phyloP scores from a whole-genome alignment of 2,329 filamentous ascomycete genomes.

The Lecanosticta acicola region DNA sequence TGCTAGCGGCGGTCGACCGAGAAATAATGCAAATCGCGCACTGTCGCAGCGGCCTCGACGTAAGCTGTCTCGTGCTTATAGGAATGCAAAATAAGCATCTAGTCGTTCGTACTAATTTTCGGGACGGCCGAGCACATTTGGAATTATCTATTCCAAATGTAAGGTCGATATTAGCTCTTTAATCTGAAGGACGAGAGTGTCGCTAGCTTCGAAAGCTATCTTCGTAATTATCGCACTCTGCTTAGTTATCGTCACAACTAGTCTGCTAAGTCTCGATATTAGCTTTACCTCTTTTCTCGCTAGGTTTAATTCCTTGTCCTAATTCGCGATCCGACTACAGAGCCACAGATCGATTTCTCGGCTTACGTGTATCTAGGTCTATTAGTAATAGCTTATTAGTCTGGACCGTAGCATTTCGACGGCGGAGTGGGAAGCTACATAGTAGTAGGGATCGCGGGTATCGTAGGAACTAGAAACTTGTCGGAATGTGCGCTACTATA shows the following conservation, averaged over 20 bases:
- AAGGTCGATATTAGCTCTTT: conserved; percentile 1
- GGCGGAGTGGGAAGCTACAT: no score
- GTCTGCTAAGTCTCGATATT: not conserved
- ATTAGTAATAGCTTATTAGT: no score
- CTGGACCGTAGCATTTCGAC: no score
- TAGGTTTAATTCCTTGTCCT: no score
- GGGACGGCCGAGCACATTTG: conserved; percentile 1
- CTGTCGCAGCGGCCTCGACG: not conserved
- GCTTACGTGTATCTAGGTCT: no score
- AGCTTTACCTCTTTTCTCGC: no score
- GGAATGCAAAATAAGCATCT: not conserved
- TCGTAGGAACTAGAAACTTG: no score
- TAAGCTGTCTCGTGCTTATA: not conserved
- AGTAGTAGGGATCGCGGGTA: no score
- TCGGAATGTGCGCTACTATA: no score
- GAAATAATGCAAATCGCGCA: not conserved
- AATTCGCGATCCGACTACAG: no score
- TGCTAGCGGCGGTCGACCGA: not conserved
- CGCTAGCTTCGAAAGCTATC: not conserved
- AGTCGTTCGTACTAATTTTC: conserved; percentile 2
- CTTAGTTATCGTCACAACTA: not conserved
- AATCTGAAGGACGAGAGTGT: not conserved
- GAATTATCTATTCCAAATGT: conserved; percentile 4
- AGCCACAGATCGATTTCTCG: no score
- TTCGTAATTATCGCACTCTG: not conserved